Evolutionary conservation across 2,329 filamentous ascomycete species (phyloP).

Genomic region (Cladosporium sp.): DNA sequence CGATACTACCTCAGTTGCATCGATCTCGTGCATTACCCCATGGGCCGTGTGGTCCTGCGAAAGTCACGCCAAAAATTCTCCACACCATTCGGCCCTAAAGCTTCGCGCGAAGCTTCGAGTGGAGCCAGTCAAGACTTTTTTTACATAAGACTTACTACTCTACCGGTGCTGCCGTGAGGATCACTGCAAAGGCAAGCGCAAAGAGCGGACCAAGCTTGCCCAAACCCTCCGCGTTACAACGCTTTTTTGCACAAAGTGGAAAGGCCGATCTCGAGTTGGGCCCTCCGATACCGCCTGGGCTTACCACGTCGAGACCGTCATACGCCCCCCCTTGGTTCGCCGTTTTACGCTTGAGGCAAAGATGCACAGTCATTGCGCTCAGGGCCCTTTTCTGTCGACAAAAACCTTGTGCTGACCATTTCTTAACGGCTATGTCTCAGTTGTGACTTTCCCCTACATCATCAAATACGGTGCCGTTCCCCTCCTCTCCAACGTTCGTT

Average conservation of each 20-base stretch:
- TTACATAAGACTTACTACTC: conserved; percentile 12
- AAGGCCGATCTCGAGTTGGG: neutral
- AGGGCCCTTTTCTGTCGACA: neutral
- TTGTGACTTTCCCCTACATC: neutral
- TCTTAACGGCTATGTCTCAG: neutral
- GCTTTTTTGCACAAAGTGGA: neutral
- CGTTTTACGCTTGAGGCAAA: conserved; percentile 6
- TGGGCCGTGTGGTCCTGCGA: conserved; percentile 2
- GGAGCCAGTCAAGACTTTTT: neutral
- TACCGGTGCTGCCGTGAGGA: conserved; percentile 7
- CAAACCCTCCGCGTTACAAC: neutral
- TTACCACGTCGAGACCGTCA: neutral
- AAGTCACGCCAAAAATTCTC: neutral
- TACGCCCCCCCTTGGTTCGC: neutral
- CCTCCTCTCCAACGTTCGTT: neutral
- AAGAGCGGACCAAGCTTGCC: neutral
- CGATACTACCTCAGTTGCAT: conserved; percentile 2
- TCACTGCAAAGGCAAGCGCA: neutral
- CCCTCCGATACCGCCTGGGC: neutral
- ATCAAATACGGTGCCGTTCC: neutral
- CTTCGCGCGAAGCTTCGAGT: neutral
- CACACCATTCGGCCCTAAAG: conserved; percentile 3
- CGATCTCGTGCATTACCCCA: conserved; percentile 11
- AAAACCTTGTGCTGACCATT: conserved; percentile 10
- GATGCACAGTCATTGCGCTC: conserved; percentile 5